Evolutionary conservation across 1,139 yeast species (phyloP).

Genomic region (Candida sanyaensis): DNA sequence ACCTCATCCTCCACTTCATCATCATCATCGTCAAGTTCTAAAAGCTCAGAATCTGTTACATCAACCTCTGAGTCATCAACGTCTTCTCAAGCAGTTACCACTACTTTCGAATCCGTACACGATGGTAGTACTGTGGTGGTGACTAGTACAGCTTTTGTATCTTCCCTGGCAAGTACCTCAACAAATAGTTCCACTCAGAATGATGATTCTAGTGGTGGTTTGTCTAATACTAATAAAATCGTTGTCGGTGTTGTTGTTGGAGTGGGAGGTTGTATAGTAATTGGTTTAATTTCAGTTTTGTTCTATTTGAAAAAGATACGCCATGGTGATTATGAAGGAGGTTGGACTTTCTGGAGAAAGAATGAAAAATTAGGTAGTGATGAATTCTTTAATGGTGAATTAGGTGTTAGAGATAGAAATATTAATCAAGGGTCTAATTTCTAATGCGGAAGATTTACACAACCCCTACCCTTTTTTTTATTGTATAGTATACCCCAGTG

Average conservation of each 20-base stretch:
- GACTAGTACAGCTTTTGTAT: conserved; percentile 36
- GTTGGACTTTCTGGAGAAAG: conserved; percentile 57
- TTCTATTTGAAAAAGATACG: conserved; percentile 38
- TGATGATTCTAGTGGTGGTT: conserved; percentile 27
- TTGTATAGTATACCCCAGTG: no score
- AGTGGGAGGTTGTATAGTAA: conserved; percentile 46
- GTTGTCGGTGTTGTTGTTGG: conserved; percentile 56
- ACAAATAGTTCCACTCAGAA: conserved; percentile 15
- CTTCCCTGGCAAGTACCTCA: conserved; percentile 31
- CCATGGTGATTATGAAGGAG: conserved; percentile 32
- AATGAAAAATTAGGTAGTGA: conserved; percentile 46
- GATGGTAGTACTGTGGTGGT: conserved; percentile 42
- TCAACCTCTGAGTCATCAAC: conserved; percentile 8
- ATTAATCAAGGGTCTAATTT: conserved; percentile 51
- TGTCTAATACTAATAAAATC: conserved; percentile 44
- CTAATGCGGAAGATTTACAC: conserved; percentile 17
- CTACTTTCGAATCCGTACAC: conserved; percentile 35
- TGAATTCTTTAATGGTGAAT: conserved; percentile 63
- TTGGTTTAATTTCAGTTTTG: conserved; percentile 37
- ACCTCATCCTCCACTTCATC: conserved; percentile 4
- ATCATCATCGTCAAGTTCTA: conserved; percentile 1
- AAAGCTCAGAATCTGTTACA: conserved; percentile 9
- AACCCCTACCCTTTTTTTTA: no score
- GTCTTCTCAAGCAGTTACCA: conserved; percentile 23
- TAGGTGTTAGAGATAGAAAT: conserved; percentile 52